These are phyloP conservation scores for Psilocybe mexicana DNA, from an alignment of 1,284 basidiomycete genomes.

Conservation along the genomic window DNA sequence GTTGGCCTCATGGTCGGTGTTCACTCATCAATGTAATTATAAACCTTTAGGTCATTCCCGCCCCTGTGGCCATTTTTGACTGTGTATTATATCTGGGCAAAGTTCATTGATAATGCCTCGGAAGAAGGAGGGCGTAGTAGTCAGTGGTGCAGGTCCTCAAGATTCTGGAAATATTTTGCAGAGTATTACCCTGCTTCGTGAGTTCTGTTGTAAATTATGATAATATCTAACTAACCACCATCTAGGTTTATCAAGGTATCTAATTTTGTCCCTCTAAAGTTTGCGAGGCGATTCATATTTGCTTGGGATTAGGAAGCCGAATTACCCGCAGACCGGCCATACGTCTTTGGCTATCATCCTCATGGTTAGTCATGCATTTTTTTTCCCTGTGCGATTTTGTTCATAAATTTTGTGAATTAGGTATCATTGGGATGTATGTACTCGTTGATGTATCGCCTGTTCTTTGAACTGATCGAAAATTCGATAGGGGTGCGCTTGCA, in stretches of 20 bases:
- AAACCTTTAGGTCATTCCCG: conserved; percentile 74
- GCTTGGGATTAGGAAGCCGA: conserved; percentile 67
- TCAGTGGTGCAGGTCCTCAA: conserved; percentile 72
- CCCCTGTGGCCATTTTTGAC: conserved; percentile 85
- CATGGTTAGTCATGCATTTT: conserved; percentile 62
- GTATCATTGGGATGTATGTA: conserved; percentile 89
- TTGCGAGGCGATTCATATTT: background rate
- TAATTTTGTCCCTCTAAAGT: background rate
- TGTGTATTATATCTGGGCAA: conserved; percentile 83
- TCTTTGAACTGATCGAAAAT: background rate
- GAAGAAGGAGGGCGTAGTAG: conserved; percentile 78
- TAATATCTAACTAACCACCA: conserved; percentile 4
- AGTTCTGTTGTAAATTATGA: conserved; percentile 35
- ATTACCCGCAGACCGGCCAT: conserved; percentile 87
- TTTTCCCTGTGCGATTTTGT: background rate
- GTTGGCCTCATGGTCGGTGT: background rate
- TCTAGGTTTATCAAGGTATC: conserved; percentile 60
- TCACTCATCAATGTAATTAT: background rate
- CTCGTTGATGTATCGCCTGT: background rate
- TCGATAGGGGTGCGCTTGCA: conserved; percentile 81
- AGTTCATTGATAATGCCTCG: conserved; percentile 76
- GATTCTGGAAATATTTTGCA: conserved; percentile 85
- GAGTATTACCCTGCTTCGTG: conserved; percentile 93
- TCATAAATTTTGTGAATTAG: conserved; percentile 36
- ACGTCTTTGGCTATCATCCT: conserved; percentile 97